phyloP scores from a whole-genome alignment of 2,329 filamentous ascomycete species.

The Diaporthe destruens region DNA sequence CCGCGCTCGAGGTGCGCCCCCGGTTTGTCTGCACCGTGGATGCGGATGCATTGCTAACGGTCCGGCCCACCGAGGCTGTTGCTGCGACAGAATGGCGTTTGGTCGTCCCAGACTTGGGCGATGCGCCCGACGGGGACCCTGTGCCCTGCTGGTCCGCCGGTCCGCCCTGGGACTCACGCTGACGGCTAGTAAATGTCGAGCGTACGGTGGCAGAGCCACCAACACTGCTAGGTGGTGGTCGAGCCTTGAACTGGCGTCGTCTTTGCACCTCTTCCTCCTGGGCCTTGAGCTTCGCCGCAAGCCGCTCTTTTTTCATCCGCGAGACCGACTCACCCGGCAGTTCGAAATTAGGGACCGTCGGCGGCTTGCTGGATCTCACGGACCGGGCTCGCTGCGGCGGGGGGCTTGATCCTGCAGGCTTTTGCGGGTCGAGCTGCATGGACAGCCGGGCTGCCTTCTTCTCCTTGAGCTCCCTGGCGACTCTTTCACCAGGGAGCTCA shows the following conservation, averaged over 20 bases:
- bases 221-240: conserved; percentile 63
- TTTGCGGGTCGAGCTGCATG: conserved; percentile 52
- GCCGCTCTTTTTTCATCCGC: conserved; percentile 66
- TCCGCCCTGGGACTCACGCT: conserved; percentile 37
- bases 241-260: conserved; percentile 74
- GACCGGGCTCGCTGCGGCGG: conserved; percentile 57
- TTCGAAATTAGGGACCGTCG: conserved; percentile 69
- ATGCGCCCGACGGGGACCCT: conserved; percentile 35
- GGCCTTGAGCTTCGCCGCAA: conserved; percentile 65
- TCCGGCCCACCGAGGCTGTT: conserved; percentile 34
- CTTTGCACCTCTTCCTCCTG: conserved; percentile 72
- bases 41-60: conserved; percentile 43
- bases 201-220: conserved; percentile 59
- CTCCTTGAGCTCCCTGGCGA: conserved; percentile 69
- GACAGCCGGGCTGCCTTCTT: conserved; percentile 68
- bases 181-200: conserved; percentile 66
- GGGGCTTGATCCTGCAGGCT: conserved; percentile 53
- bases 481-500: conserved; percentile 72
- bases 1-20: conserved; percentile 48
- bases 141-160: conserved; percentile 20
- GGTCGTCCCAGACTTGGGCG: conserved; percentile 40
- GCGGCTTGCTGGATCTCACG: conserved; percentile 64
- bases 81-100: conserved; percentile 40
- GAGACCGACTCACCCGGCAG: conserved; percentile 73
- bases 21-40: conserved; percentile 43